These are phyloP conservation scores for Penicillium arizonense DNA, from an alignment of 495 filamentous ascomycete species.

Conservation along the genomic window DNA sequence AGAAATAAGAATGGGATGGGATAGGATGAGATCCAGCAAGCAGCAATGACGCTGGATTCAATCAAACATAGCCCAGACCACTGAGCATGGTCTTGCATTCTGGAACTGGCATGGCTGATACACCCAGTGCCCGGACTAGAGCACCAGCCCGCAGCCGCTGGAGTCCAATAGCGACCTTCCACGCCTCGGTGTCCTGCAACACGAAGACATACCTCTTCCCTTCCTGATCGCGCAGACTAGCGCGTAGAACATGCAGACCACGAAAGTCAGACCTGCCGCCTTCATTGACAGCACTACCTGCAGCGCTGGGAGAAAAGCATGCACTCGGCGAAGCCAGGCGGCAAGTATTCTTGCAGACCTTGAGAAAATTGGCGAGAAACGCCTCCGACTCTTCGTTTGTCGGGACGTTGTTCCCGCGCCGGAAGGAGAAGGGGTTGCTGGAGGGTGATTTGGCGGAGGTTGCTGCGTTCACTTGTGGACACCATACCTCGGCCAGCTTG, in stretches of 20 bases:
- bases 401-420: conserved; percentile 44
- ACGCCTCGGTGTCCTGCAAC: conserved; percentile 76
- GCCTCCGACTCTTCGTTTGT: conserved; percentile 62
- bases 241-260: conserved; percentile 76
- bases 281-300: conserved; percentile 10
- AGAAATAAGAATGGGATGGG: not conserved
- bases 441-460: conserved; percentile 20
- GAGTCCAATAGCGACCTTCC: conserved; percentile 87
- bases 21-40: not conserved
- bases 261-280: conserved; percentile 46
- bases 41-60: conserved; percentile 6
- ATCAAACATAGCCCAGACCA: conserved; percentile 57
- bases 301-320: conserved; percentile 24
- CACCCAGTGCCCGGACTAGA: conserved; percentile 65
- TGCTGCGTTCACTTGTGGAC: conserved; percentile 49
- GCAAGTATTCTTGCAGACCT: conserved; percentile 62
- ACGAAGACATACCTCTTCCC: conserved; percentile 82
- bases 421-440: conserved; percentile 34
- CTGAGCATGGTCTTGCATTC: conserved; percentile 63
- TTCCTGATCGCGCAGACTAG: conserved; percentile 79
- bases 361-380: conserved; percentile 55
- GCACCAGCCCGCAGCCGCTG: conserved; percentile 70
- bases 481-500: conserved; percentile 89
- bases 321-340: conserved; percentile 42
- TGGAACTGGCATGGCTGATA: conserved; percentile 54